Base-by-base conservation (phyloP, 106 monocot genomes). In the Vanilla planifolia region DNA sequence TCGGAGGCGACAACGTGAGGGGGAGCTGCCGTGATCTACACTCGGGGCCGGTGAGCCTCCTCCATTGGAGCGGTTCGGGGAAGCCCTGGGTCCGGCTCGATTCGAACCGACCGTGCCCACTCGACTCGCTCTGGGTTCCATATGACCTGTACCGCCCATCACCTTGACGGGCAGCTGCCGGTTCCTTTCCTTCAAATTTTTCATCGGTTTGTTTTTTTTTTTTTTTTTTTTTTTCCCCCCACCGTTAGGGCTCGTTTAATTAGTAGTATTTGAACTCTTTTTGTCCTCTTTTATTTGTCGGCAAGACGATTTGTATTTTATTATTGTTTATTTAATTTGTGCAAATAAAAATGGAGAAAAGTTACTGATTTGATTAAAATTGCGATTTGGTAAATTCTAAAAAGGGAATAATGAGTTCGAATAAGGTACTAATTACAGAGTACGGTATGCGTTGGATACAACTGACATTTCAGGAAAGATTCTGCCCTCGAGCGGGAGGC, bases 31-130 rank as follows among this genome's bases (percentile, higher is more conserved):
- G 95, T 3, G 95, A 86, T 46, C 73, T 96, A 25, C 95, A 96
- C 45, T 73, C 90, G 15, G 95, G 95, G 1, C 90, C 90, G 20
- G 95, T 96, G 41, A 96, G 95, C 73, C 78, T 96, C 20, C 83
- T 96, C 53, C 95, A 96, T 59, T 96, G 95, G 95, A 86, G 86
- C 67, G 95, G 95, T 16, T 81, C 81, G 48, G 95, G 95, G 47
- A 96, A 96, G 62, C 95, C 95, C 0, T 96, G 95, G 95, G 73
- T 61, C 8, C 55, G 95, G 46, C 71, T 96, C 17, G 90, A 85
- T 64, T 67, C 90, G 43, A 73, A 72, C 50, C 79, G 79, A 9
- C 73, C 95, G 9, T 96, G 95, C 77, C 95, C 95, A 40, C 73
- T 96, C 41, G 95, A 96, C 30, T 51, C 80, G 21, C 78, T 90